A percentile compares a stretch with the other conserved stretches of the same genome.
These are phyloP conservation scores for Cicer chorassanicum DNA, from an alignment of 306 rosid species.

Conservation along the genomic window DNA sequence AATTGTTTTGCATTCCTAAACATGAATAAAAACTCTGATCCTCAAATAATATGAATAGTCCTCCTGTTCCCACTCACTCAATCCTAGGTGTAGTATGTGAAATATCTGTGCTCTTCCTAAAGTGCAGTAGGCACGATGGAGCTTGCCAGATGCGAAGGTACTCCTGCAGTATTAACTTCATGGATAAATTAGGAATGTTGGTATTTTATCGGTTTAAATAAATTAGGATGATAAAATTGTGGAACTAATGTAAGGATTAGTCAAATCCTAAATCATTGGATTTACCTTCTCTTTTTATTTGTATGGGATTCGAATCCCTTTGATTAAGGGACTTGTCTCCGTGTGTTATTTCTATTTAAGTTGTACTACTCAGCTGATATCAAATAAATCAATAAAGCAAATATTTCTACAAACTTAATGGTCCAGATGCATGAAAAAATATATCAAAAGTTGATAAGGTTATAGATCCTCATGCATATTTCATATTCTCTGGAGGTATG, in stretches of 20 bases:
- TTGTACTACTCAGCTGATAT: not conserved
- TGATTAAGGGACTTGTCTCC: not conserved
- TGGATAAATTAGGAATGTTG: too few species aligned
- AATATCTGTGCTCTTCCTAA: slow-evolving; percentile 2
- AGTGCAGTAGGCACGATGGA: not conserved
- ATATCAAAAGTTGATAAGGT: slow-evolving; percentile 8
- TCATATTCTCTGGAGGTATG: slow-evolving; percentile 22
- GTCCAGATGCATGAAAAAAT: slow-evolving; percentile 28
- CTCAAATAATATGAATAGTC: slow-evolving; percentile 12
- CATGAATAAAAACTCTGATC: not conserved
- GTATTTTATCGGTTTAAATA: too few species aligned
- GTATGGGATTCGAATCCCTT: not conserved
- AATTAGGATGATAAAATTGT: not conserved
- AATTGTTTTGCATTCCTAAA: not conserved
- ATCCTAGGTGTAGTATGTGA: not conserved
- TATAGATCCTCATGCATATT: slow-evolving; percentile 14
- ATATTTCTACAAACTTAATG: slow-evolving; percentile 1
- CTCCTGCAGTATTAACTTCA: slow-evolving; percentile 10
- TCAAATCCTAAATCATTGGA: not conserved
- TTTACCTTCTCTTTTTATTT: not conserved
- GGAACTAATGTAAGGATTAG: not conserved
- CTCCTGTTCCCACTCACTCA: slow-evolving; percentile 6
- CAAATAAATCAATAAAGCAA: not conserved
- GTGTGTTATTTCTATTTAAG: not conserved
- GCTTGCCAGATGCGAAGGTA: slow-evolving; percentile 19